Evolutionary conservation across 805 yeast genomes (phyloP), one percentile per base, ranked within the genome.

Genomic region (Millerago galiae): DNA sequence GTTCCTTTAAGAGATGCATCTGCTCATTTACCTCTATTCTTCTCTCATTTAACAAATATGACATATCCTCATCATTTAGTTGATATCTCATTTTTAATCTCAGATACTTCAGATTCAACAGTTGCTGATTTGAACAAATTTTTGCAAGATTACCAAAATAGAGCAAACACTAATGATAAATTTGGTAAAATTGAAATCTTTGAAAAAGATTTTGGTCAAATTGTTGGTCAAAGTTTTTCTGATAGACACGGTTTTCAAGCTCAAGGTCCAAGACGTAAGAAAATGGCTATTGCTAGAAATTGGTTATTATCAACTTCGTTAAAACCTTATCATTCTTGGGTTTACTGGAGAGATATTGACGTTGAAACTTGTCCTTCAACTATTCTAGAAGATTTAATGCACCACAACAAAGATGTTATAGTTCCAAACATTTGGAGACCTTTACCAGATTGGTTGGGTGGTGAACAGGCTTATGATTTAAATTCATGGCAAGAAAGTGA

Each of bases 321-420:
- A 38, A 83, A 83, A 59, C 97, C 98, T 2, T 80, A 91, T 60
- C 98, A 91, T 61, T 82, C 95, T 8, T 89, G 90, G 84, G 96
- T 91, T 8, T 89, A 91, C 62, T 91, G 98, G 98, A 73, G 98
- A 65, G 98, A 91, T 66, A 96, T 95, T 10, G 98, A 91, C 63
- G 95, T 91, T 11, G 96, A 90, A 60, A 81, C 90, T 0, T 79
- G 83, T 21, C 95, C 96, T 11, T 72, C 81, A 2, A 82, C 96
- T 1, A 81, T 91, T 48, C 62, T 91, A 46, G 96, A 91, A 64
- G 98, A 91, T 64, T 68, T 91, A 53, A 91, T 91, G 97, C 84
- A 79, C 55, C 96, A 88, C 62, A 81, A 83, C 58, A 79, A 77
- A 58, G 98, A 91, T 61, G 93, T 91, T 26, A 87, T 91, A 41